Base-by-base conservation (phyloP, 495 filamentous ascomycete genomes). In the Penicillium antarcticum region DNA sequence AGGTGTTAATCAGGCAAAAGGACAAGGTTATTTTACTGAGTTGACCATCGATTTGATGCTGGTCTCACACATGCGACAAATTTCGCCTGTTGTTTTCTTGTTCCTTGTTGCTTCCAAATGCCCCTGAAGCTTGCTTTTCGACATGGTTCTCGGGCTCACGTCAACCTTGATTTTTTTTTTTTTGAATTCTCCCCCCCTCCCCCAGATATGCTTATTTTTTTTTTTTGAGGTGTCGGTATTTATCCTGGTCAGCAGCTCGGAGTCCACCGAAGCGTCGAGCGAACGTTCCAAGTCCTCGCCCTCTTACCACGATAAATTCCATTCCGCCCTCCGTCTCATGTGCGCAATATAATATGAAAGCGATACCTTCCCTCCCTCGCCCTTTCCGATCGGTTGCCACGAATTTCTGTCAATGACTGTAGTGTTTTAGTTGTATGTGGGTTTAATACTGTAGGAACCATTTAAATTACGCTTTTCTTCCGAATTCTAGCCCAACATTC, bases 201-300 rank as follows among this genome's bases (percentile, higher is more conserved):
- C 48, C 34, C 21, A 60, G 37, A 47, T 47, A 33, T 36, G 31
- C 35, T 16, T 51, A 44, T 42, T 7, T 50, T 35, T 42, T 23
- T 56, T 43, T 57, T 29, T 45, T 39, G 45, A 46, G 56, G 51
- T 59, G 47, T 61, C 51, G 53, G 62, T 63, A 63, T 66, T 69
- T 66, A 63, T 67, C 59, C 51, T 67, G 61, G 62, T 70, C 67
- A 69, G 69, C 72, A 71, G 68, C 72, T 70, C 66, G 67, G 68
- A 66, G 56, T 58, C 60, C 51, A 58, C 42, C 65, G 68, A 72
- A 72, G 62, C 72, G 65, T 70, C 70, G 70, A 71, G 63, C 70
- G 61, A 68, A 61, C 65, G 50, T 59, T 55, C 40, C 43, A 57
- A 54, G 46, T 54, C 54, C 56, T 52, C 70, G 59, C 65, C 66